phyloP scores from a whole-genome alignment of 768 basidiomycete species.

The Suillus brevipes region DNA sequence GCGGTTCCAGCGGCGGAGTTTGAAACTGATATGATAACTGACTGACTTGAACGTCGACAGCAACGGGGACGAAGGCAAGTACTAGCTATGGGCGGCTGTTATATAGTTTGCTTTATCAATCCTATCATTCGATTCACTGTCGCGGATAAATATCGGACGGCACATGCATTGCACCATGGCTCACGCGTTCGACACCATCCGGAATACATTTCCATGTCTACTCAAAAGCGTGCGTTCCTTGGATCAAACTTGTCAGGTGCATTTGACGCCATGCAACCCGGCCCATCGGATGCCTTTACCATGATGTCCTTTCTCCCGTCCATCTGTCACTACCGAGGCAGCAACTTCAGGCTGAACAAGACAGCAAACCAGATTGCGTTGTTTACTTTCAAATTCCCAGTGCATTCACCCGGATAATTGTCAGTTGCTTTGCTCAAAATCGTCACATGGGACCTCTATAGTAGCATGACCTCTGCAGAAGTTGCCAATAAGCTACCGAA shows the following conservation, averaged over 20 bases:
- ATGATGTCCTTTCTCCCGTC: not conserved
- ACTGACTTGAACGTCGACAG: no score
- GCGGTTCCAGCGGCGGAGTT: conserved; percentile 50
- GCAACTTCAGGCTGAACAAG: not conserved
- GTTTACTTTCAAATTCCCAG: conserved; percentile 4
- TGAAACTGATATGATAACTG: conserved; percentile 31
- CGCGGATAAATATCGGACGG: conserved; percentile 5
- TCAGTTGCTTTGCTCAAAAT: no score
- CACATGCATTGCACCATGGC: not conserved
- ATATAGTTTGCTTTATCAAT: not conserved
- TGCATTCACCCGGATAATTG: conserved; percentile 43
- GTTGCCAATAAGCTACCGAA: conserved; percentile 45
- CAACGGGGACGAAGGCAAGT: not conserved
- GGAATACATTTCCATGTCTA: not conserved
- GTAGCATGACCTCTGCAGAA: conserved; percentile 30
- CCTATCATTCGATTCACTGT: no score
- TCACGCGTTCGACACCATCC: not conserved
- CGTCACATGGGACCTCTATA: conserved; percentile 30
- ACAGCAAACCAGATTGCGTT: not conserved
- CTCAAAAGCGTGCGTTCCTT: not conserved
- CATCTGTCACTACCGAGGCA: not conserved
- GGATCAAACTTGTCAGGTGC: not conserved
- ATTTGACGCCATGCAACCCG: not conserved
- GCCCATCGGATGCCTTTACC: conserved; percentile 1
- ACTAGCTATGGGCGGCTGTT: no score